Evolutionary conservation across 495 filamentous ascomycete species (phyloP).

Genomic region (Penicillium paradoxum): DNA sequence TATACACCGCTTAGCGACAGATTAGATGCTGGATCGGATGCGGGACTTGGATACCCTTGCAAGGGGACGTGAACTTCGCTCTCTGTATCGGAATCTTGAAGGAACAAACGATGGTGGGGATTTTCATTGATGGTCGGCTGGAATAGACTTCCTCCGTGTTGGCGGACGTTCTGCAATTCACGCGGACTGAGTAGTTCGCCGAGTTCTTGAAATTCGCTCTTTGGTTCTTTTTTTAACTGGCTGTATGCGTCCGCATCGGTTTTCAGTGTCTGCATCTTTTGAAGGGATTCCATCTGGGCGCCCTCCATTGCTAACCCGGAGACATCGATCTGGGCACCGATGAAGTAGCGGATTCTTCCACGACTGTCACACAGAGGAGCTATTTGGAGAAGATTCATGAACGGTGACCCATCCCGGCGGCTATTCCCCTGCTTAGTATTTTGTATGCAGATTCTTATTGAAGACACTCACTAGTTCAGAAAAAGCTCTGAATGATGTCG

Average conservation of each 20-base stretch:
- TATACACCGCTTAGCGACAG: constrained; percentile 41
- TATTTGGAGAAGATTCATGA: constrained; percentile 59
- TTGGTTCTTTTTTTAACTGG: constrained; percentile 1
- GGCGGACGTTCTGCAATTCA: constrained; percentile 48
- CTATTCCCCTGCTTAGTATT: constrained; percentile 19
- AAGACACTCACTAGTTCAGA: constrained; percentile 58
- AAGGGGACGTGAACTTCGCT: neutral
- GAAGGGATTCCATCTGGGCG: constrained; percentile 51
- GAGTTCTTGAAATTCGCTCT: constrained; percentile 49
- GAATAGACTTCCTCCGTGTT: constrained; percentile 32
- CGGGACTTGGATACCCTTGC: neutral
- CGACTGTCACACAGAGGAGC: constrained; percentile 55
- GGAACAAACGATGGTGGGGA: constrained; percentile 5
- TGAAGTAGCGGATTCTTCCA: constrained; percentile 52
- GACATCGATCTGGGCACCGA: constrained; percentile 56
- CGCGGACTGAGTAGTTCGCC: constrained; percentile 52
- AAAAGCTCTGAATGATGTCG: constrained; percentile 63
- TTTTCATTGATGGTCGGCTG: constrained; percentile 19
- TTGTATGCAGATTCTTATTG: neutral
- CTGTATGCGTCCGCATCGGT: neutral
- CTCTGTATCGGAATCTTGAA: constrained; percentile 11
- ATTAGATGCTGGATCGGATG: neutral
- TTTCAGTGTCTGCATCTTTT: constrained; percentile 26
- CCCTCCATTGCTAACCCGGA: constrained; percentile 51
- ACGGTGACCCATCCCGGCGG: constrained; percentile 56